phyloP scores from a whole-genome alignment of 768 basidiomycete species.

The Dioszegia aurantiaca region DNA sequence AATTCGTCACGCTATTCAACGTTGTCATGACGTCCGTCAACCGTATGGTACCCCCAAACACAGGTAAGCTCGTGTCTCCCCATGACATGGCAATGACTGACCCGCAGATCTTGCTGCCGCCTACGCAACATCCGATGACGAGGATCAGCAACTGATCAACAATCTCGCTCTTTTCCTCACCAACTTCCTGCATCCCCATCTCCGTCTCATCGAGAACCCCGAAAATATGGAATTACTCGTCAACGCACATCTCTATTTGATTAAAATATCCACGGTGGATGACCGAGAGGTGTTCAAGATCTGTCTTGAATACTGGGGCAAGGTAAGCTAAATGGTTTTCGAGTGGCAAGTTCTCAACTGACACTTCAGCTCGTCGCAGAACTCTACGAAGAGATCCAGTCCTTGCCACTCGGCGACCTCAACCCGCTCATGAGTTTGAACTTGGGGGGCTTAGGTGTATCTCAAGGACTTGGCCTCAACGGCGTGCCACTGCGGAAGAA shows the following conservation, averaged over 20 bases:
- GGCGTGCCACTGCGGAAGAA: conserved; percentile 73
- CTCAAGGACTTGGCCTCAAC: conserved; percentile 35
- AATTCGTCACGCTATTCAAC: conserved; percentile 95
- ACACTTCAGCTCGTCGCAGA: conserved; percentile 81
- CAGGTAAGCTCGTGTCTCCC: conserved; percentile 59
- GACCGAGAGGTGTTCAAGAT: conserved; percentile 99
- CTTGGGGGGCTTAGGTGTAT: conserved; percentile 60
- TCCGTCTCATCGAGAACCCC: conserved; percentile 90
- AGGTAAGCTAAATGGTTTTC: conserved; percentile 25
- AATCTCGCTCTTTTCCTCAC: conserved; percentile 96
- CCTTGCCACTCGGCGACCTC: conserved; percentile 76
- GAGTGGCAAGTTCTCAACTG: not conserved
- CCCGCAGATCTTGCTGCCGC: conserved; percentile 74
- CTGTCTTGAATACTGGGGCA: conserved; percentile 85
- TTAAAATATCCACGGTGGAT: conserved; percentile 96
- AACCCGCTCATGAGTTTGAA: conserved; percentile 72
- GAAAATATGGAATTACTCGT: conserved; percentile 85
- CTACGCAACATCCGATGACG: conserved; percentile 81
- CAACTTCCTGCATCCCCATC: conserved; percentile 91
- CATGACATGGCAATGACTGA: not conserved
- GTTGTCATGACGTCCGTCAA: conserved; percentile 98
- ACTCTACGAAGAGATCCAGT: conserved; percentile 94
- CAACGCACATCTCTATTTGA: conserved; percentile 96
- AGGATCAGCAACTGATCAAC: conserved; percentile 93
- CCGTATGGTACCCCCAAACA: conserved; percentile 91